Base-by-base conservation (phyloP, 2,329 filamentous ascomycete genomes). In the Neoscytalidium dimidiatum region DNA sequence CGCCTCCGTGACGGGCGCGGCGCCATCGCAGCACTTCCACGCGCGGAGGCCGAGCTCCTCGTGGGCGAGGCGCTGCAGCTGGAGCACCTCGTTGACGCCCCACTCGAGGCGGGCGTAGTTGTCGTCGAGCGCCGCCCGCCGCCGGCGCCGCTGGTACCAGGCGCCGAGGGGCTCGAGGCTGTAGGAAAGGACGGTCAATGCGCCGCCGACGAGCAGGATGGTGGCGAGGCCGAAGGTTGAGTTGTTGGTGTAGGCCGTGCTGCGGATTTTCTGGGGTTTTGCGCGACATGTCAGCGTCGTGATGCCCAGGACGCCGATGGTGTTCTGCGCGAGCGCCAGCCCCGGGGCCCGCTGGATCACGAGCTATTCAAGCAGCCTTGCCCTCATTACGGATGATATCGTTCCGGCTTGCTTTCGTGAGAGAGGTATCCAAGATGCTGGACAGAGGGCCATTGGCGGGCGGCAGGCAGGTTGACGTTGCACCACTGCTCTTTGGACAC, bases 201-300 rank as follows among this genome's bases (percentile, higher is more conserved):
- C 11, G 9, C 63, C 61, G 33, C 71, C 71, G 11, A 71, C 62
- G 11, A 43, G 46, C 6, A 73, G 65, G 4, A 70, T 71, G 3
- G 71, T 64, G 9, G 49, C 63, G 68, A 73, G 69, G 28, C 71
- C 71, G 3, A 73, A 66, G 13, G 71, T 66, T 23, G 64, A 69
- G 38, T 72, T 64, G 29, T 63, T 67, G 49, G 68, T 67, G 65
- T 70, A 68, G 26, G 51, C 58, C 4, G 52, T 52, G 31, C 64
- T 69, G 19, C 64, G 66, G 8, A 71, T 48, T 48, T 33, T 49
- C 41, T 61, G 43, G 23, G 8, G 21, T 21, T 44, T 19, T 44
- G 41, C n/a, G n/a, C n/a, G n/a, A 19, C 41, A 19, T 21, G n/a
- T 21, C 41, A 44, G 41, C 5, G 41, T 19, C n/a, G n/a, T 9